Conservation (phyloP, 495 filamentous ascomycete species). For the Aspergillus steynii region DNA sequence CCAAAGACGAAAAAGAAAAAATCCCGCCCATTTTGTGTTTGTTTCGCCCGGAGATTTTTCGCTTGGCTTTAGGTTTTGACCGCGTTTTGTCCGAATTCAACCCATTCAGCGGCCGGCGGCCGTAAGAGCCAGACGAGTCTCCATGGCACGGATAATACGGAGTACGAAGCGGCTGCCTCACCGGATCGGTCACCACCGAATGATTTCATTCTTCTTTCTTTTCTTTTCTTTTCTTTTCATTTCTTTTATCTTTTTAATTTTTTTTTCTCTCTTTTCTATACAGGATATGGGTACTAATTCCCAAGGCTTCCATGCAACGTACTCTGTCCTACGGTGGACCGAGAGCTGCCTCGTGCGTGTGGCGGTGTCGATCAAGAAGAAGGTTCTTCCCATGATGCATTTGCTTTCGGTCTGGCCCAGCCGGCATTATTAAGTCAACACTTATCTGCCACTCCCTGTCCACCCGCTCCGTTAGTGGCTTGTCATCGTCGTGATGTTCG, state of each 20-base stretch:
- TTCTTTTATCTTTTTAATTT: not conserved
- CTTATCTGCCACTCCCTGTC: conserved; percentile 1
- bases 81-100: conserved; percentile 18
- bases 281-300: too few species aligned
- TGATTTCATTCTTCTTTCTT: not conserved
- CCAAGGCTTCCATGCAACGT: too few species aligned
- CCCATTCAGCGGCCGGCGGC: too few species aligned
- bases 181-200: too few species aligned
- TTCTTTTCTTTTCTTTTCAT: not conserved
- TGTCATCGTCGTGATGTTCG: not conserved
- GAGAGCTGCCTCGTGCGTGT: conserved; percentile 6
- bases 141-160: too few species aligned
- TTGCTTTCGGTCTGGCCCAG: conserved; percentile 17
- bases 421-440: conserved; percentile 7
- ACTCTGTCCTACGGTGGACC: not conserved
- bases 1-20: too few species aligned
- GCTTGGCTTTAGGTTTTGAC: conserved; percentile 5
- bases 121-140: too few species aligned
- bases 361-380: conserved; percentile 20
- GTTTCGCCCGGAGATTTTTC: conserved; percentile 18
- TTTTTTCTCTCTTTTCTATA: not conserved
- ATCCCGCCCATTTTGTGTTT: not conserved
- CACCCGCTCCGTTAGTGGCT: not conserved
- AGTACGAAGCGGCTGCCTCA: too few species aligned
- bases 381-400: conserved; percentile 19